Percentiles rank a stretch among this genome's conserved stretches.
phyloP scores from a whole-genome alignment of 2,329 filamentous ascomycete genomes.

The Aspergillus transmontanensis region DNA sequence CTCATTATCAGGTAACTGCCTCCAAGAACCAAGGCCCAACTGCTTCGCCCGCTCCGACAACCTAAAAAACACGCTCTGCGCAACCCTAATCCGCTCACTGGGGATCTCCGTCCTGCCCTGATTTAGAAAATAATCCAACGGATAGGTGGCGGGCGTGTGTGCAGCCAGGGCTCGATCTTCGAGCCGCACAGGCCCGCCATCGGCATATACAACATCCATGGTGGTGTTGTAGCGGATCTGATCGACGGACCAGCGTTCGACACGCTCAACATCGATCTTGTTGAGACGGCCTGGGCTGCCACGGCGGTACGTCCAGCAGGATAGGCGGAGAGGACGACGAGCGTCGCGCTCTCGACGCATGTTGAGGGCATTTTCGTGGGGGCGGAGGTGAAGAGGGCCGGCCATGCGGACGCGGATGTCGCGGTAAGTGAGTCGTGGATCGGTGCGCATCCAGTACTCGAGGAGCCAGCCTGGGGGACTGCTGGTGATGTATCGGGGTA shows the following conservation, averaged over 20 bases:
- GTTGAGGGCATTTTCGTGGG: conserved; percentile 29
- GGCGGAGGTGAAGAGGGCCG: conserved; percentile 16
- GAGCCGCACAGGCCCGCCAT: conserved; percentile 16
- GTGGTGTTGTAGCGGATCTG: conserved; percentile 32
- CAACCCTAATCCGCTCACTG: conserved; percentile 13
- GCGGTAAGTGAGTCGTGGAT: conserved; percentile 28
- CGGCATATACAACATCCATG: conserved; percentile 22
- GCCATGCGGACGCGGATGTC: conserved; percentile 35
- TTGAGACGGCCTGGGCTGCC: conserved; percentile 15
- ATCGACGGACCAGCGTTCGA: conserved; percentile 25
- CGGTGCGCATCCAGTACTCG: conserved; percentile 34
- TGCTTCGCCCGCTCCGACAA: conserved; percentile 18
- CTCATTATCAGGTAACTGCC: conserved; percentile 18
- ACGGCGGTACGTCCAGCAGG: conserved; percentile 29
- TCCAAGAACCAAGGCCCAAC: conserved; percentile 19
- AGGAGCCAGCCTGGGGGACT: conserved; percentile 30
- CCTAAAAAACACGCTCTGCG: conserved; percentile 20
- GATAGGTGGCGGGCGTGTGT: conserved; percentile 11
- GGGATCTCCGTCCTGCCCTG: conserved; percentile 12
- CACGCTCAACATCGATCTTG: conserved; percentile 28
- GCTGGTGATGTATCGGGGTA: conserved; percentile 32
- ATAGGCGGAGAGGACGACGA: conserved; percentile 27
- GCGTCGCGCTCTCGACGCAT: conserved; percentile 31
- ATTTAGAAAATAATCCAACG: conserved; percentile 25
- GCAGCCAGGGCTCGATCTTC: conserved; percentile 19